Evolutionary conservation across 2,329 filamentous ascomycete species (phyloP).

Genomic region (Diaporthe sp.): DNA sequence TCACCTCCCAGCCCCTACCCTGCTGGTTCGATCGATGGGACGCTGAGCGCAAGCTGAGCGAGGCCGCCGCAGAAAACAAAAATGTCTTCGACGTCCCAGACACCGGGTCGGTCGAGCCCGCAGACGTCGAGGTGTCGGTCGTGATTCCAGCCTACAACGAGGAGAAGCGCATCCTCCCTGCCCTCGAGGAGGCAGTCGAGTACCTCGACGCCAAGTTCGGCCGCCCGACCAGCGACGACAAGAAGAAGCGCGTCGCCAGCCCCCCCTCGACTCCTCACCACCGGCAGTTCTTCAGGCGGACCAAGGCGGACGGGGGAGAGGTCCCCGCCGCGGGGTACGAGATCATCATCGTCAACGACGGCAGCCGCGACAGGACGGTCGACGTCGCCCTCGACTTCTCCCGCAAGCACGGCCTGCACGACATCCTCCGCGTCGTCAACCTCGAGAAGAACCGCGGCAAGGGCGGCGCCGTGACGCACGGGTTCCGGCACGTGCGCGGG

Average conservation of each 20-base stretch:
- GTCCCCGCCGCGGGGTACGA: constrained; percentile 77
- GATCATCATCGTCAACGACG: constrained; percentile 92
- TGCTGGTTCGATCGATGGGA: constrained; percentile 90
- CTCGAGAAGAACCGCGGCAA: constrained; percentile 90
- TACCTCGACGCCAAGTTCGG: constrained; percentile 87
- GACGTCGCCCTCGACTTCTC: constrained; percentile 85
- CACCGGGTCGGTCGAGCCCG: constrained; percentile 74
- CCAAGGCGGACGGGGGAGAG: constrained; percentile 47
- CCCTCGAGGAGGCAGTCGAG: constrained; percentile 90
- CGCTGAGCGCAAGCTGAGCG: constrained; percentile 67
- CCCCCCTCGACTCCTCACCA: constrained; percentile 48
- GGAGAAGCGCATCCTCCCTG: constrained; percentile 82
- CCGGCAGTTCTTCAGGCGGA: constrained; percentile 52
- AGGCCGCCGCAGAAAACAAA: constrained; percentile 53
- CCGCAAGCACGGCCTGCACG: constrained; percentile 78
- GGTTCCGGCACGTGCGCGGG: constrained; percentile 91
- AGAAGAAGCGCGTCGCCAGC: constrained; percentile 44
- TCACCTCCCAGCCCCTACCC: constrained; percentile 70
- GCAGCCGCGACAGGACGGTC: constrained; percentile 85
- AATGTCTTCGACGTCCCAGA: constrained; percentile 58
- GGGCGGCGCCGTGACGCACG: constrained; percentile 94
- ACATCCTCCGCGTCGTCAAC: constrained; percentile 83
- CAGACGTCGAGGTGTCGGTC: constrained; percentile 88
- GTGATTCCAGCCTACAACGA: constrained; percentile 98
- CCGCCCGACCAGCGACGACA: constrained; percentile 51